Conservation (phyloP, 768 basidiomycete species). For the Crucibulum laeve region DNA sequence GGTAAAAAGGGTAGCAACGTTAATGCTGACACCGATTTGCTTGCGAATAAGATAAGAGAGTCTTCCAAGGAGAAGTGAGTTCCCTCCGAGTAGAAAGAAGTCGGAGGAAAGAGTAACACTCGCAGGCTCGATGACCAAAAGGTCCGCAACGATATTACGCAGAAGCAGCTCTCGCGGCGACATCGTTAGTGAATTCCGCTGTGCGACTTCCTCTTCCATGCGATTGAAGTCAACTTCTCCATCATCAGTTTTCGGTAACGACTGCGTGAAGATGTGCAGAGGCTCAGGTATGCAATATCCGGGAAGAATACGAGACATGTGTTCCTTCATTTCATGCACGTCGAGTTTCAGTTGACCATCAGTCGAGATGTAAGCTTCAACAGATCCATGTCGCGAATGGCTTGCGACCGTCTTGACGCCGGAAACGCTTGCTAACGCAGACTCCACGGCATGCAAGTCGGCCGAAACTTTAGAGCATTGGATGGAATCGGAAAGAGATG, state of each 20-base stretch:
- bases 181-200: constrained; percentile 18
- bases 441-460: constrained; percentile 20
- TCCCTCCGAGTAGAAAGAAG: constrained; percentile 41
- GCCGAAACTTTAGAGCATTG: constrained; percentile 26
- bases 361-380: constrained; percentile 34
- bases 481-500: constrained; percentile 32
- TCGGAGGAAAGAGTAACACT: constrained; percentile 29
- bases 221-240: constrained; percentile 26
- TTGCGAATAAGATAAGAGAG: constrained; percentile 37
- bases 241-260: constrained; percentile 12
- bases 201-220: constrained; percentile 22
- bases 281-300: constrained; percentile 36
- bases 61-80: constrained; percentile 41
- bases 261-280: constrained; percentile 24
- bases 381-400: constrained; percentile 22
- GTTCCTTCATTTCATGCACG: constrained; percentile 12
- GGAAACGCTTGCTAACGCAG: constrained; percentile 18
- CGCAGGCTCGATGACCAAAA: constrained; percentile 24
- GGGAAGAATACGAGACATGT: constrained; percentile 21
- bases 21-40: constrained; percentile 29
- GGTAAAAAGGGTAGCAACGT: constrained; percentile 34
- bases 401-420: constrained; percentile 31
- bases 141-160: constrained; percentile 30
- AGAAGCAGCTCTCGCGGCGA: constrained; percentile 25
- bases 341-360: constrained; percentile 12